Conservation (phyloP, 805 yeast species). For the Yarrowia keelungensis region DNA sequence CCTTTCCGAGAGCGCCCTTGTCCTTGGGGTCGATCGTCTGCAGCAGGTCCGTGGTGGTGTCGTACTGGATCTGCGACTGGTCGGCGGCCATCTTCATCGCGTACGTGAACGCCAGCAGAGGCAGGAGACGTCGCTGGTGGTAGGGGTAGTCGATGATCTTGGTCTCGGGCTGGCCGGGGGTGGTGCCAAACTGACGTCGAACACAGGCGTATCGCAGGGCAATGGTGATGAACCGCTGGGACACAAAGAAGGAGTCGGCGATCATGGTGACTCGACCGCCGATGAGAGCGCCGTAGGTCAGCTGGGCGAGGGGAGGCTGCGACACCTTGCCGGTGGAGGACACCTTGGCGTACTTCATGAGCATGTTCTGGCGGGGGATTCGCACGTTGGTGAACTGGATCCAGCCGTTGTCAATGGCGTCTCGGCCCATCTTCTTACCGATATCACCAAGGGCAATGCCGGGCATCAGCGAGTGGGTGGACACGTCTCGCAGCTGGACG, state of each 20-base stretch:
- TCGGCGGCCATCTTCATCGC: conserved; percentile 76
- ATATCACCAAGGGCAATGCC: conserved; percentile 89
- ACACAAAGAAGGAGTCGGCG: conserved; percentile 78
- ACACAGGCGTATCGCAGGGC: conserved; percentile 90
- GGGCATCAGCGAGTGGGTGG: conserved; percentile 69
- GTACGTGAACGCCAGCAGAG: conserved; percentile 80
- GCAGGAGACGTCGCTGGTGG: conserved; percentile 87
- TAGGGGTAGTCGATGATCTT: conserved; percentile 85
- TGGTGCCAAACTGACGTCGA: conserved; percentile 78
- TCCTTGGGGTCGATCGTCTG: conserved; percentile 50
- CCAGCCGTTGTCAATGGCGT: conserved; percentile 97
- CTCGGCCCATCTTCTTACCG: conserved; percentile 95
- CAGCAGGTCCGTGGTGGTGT: conserved; percentile 60
- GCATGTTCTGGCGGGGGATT: conserved; percentile 84
- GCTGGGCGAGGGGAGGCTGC: conserved; percentile 84
- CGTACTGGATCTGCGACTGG: conserved; percentile 62
- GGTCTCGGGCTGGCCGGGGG: conserved; percentile 60
- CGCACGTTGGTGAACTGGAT: conserved; percentile 85
- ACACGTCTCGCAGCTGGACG: conserved; percentile 84
- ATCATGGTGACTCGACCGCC: conserved; percentile 94
- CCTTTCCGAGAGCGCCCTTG: conserved; percentile 55
- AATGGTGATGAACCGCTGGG: conserved; percentile 80
- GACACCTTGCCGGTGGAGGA: conserved; percentile 70
- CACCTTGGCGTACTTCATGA: conserved; percentile 79
- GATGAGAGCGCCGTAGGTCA: conserved; percentile 84